Conservation (phyloP, 2,329 filamentous ascomycete species). For the Aspergillus sp. region DNA sequence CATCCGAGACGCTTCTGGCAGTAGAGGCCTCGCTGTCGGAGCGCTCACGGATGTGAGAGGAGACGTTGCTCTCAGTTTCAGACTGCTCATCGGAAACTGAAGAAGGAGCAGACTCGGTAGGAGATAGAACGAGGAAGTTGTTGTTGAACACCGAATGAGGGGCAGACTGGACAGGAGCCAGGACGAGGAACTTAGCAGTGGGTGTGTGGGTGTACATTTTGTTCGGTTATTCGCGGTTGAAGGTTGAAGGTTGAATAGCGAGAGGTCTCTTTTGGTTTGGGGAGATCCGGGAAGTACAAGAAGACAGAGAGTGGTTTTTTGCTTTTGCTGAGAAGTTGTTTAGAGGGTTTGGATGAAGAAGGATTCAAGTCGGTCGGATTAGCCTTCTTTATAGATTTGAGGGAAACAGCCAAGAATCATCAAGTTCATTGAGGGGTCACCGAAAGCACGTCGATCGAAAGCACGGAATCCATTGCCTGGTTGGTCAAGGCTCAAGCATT, state of each 20-base stretch:
- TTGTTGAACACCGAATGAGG: not conserved
- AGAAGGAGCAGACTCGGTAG: slow-evolving; percentile 29
- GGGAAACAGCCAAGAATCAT: slow-evolving; percentile 14
- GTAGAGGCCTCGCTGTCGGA: slow-evolving; percentile 30
- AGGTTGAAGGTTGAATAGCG: not conserved
- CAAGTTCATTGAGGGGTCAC: slow-evolving; percentile 17
- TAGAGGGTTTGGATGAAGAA: slow-evolving; percentile 6
- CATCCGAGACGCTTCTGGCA: slow-evolving; percentile 16
- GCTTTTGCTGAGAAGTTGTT: slow-evolving; percentile 6
- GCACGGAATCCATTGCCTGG: slow-evolving; percentile 18
- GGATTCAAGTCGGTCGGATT: slow-evolving; percentile 13
- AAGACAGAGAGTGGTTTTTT: not conserved
- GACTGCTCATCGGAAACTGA: slow-evolving; percentile 9
- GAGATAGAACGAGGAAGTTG: slow-evolving; percentile 35
- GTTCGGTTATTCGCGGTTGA: slow-evolving; percentile 5
- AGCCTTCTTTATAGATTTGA: slow-evolving; percentile 30
- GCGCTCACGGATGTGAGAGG: slow-evolving; percentile 18
- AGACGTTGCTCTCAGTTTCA: not conserved
- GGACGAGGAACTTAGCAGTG: slow-evolving; percentile 31
- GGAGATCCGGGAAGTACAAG: not conserved
- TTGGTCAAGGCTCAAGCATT: slow-evolving; percentile 7
- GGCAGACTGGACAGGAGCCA: slow-evolving; percentile 30
- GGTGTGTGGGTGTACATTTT: slow-evolving; percentile 33
- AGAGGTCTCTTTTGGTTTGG: not conserved
- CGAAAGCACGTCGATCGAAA: slow-evolving; percentile 27